These are phyloP conservation scores for Sporothrix euskadiensis DNA, from an alignment of 2,329 filamentous ascomycete genomes.

Conservation along the genomic window DNA sequence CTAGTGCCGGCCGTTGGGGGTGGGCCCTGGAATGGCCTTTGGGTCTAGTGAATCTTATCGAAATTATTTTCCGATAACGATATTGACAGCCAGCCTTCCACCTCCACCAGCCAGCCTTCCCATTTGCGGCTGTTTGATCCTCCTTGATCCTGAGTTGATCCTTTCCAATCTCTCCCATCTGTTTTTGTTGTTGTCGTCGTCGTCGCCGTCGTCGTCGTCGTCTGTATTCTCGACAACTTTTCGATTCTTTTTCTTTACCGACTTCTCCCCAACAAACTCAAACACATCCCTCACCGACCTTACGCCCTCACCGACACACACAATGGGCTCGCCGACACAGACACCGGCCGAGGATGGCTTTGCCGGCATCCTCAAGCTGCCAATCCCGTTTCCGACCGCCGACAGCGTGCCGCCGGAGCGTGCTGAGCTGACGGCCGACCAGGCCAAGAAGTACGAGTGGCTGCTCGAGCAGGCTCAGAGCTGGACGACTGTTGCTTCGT, in stretches of 20 bases:
- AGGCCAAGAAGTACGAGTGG: constrained; percentile 77
- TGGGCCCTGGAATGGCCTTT: not conserved
- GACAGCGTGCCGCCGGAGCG: constrained; percentile 58
- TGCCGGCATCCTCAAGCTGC: constrained; percentile 40
- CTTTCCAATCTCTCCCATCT: not conserved
- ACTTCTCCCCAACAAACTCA: not conserved
- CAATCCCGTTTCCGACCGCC: constrained; percentile 59
- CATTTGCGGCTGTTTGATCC: not conserved
- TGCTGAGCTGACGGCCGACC: constrained; percentile 68
- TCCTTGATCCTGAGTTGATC: not conserved
- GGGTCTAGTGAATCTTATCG: constrained; percentile 4
- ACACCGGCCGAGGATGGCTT: constrained; percentile 25
- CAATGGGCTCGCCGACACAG: constrained; percentile 18
- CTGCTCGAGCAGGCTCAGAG: constrained; percentile 68
- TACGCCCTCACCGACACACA: not conserved
- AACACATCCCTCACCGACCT: not conserved
- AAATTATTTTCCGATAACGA: constrained; percentile 3
- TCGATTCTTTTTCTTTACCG: not conserved
- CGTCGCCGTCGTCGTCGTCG: not conserved
- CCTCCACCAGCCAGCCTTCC: not conserved
- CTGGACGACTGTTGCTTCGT: constrained; percentile 70
- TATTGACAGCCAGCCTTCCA: not conserved
- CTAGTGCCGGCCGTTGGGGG: not conserved
- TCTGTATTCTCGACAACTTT: not conserved
- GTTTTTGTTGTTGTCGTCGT: not conserved